phyloP scores from a whole-genome alignment of 257 asterid species.

The Capsicum pubescens region DNA sequence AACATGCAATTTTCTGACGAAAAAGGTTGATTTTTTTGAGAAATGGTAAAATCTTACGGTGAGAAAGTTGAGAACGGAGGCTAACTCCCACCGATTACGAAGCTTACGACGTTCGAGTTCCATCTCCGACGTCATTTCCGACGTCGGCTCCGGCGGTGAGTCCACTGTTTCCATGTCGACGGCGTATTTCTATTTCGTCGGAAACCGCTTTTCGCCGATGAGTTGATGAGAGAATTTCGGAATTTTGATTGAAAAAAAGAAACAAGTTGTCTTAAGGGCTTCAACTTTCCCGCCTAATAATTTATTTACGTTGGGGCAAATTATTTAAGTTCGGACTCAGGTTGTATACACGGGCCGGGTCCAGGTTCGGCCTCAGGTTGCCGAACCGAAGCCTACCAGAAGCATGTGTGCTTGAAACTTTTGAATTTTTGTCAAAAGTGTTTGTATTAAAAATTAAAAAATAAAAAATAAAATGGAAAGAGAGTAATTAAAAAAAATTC shows the following conservation, averaged over 20 bases:
- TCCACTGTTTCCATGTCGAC: conserved; percentile 28
- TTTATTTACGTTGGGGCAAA: conserved; percentile 22
- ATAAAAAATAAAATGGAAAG: no score
- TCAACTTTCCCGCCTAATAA: conserved; percentile 60
- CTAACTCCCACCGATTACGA: conserved; percentile 90
- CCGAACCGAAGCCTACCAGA: neutral
- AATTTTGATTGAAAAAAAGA: neutral
- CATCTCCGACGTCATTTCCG: conserved; percentile 37
- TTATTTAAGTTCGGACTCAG: neutral
- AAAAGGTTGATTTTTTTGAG: neutral
- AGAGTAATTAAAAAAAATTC: no score
- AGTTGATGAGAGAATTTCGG: conserved; percentile 2
- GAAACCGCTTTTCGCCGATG: conserved; percentile 21
- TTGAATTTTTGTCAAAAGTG: neutral
- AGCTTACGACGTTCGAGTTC: conserved; percentile 55
- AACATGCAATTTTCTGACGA: neutral
- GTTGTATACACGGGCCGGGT: neutral
- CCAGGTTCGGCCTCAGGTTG: neutral
- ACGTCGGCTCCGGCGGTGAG: neutral
- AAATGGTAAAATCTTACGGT: conserved; percentile 46
- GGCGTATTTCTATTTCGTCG: conserved; percentile 32
- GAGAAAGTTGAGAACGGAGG: conserved; percentile 87
- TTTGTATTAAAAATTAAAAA: neutral
- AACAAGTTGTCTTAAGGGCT: conserved; percentile 14
- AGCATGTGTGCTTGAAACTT: no score